phyloP scores from a whole-genome alignment of 805 yeast species.

The Teunomyces stri region DNA sequence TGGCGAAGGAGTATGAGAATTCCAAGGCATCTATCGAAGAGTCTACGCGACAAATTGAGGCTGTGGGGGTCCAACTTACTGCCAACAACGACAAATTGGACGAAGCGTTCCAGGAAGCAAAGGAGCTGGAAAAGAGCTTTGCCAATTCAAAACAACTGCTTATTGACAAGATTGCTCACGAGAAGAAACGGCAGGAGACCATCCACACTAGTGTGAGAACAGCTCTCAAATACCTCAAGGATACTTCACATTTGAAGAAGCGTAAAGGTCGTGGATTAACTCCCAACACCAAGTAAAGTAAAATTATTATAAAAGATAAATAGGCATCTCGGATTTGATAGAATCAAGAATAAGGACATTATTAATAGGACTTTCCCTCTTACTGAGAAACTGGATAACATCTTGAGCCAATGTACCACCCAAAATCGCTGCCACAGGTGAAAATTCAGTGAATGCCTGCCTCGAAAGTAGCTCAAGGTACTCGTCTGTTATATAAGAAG shows the following conservation, averaged over 20 bases:
- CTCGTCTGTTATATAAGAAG: conserved; percentile 41
- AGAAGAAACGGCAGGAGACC: conserved; percentile 20
- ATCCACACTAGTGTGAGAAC: conserved; percentile 28
- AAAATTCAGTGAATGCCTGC: conserved; percentile 63
- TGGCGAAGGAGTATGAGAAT: conserved; percentile 54
- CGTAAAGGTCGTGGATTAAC: conserved; percentile 41
- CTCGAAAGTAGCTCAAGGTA: conserved; percentile 39
- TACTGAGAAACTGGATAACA: conserved; percentile 75
- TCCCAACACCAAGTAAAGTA: conserved; percentile 18
- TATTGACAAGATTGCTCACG: conserved; percentile 21
- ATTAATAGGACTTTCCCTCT: conserved; percentile 76
- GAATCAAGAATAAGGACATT: conserved; percentile 81
- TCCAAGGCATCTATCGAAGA: conserved; percentile 51
- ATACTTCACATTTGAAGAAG: conserved; percentile 41
- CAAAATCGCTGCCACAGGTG: conserved; percentile 81
- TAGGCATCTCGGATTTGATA: conserved; percentile 67
- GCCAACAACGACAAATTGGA: conserved; percentile 19
- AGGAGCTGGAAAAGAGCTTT: conserved; percentile 15
- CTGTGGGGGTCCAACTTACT: conserved; percentile 14
- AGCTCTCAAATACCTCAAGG: conserved; percentile 33
- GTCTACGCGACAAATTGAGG: conserved; percentile 32
- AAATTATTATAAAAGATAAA: conserved; percentile 47
- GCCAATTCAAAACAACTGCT: conserved; percentile 18
- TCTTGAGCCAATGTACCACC: conserved; percentile 94
- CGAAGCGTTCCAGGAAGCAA: conserved; percentile 18